Evolutionary conservation across 2,329 filamentous ascomycete genomes (phyloP).

Genomic region (Fusarium pseudocircinatum): DNA sequence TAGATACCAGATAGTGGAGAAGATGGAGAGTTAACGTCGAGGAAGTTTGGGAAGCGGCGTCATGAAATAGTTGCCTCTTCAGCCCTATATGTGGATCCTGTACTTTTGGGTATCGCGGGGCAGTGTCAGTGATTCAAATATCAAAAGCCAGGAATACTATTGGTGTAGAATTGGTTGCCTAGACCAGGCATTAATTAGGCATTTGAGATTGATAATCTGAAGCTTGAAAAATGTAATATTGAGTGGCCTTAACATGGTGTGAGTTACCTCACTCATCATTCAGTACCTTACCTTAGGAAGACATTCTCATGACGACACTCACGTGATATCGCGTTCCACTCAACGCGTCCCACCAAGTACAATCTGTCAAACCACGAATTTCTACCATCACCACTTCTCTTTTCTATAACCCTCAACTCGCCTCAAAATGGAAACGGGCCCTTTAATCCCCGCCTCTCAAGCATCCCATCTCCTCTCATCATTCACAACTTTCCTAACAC

Average conservation of each 20-base stretch:
- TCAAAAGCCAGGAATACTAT: neutral
- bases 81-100: conserved; percentile 44
- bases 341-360: conserved; percentile 33
- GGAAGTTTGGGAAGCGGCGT: conserved; percentile 26
- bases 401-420: neutral
- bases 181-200: neutral
- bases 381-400: neutral
- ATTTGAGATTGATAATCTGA: neutral
- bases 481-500: conserved; percentile 82
- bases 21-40: neutral
- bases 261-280: neutral
- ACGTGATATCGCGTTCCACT: conserved; percentile 43
- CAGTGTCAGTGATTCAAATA: neutral
- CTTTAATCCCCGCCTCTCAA: conserved; percentile 49
- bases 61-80: conserved; percentile 42
- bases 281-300: neutral
- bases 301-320: neutral
- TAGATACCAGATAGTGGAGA: neutral
- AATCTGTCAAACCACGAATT: conserved; percentile 1
- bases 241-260: neutral
- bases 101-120: conserved; percentile 10
- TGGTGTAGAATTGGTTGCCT: neutral
- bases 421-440: conserved; percentile 10
- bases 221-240: neutral
- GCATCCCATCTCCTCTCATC: conserved; percentile 65